phyloP scores from a whole-genome alignment of 305 asterid genomes.

The Ruellia speciosa region DNA sequence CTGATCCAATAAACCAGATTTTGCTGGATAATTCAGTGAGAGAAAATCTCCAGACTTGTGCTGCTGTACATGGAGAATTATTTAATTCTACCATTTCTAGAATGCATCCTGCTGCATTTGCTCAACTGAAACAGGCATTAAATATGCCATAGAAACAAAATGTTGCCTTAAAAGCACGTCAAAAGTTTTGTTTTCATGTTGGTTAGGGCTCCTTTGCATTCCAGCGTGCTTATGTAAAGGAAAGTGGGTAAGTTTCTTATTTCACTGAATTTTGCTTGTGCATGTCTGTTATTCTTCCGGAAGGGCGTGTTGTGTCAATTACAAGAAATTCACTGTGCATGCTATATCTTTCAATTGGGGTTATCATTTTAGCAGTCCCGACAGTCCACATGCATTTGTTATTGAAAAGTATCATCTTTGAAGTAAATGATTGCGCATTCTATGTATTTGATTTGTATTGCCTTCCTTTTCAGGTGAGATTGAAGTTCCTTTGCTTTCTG shows the following conservation, averaged over 20 bases:
- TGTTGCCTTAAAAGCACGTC: slow-evolving; percentile 14
- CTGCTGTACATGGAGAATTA: slow-evolving; percentile 76
- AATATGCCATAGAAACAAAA: slow-evolving; percentile 55
- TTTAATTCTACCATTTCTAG: slow-evolving; percentile 67
- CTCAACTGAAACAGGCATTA: slow-evolving; percentile 77
- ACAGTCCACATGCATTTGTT: background rate
- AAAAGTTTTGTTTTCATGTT: slow-evolving; percentile 23
- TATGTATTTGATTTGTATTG: background rate
- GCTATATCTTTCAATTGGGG: background rate
- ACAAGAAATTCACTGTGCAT: background rate
- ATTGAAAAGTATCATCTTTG: too few species aligned
- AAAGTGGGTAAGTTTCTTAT: slow-evolving; percentile 20
- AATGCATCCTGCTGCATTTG: slow-evolving; percentile 76
- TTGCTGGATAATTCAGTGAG: slow-evolving; percentile 71
- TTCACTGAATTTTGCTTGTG: slow-evolving; percentile 11
- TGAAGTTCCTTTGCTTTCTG: background rate
- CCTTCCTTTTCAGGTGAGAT: slow-evolving; percentile 31
- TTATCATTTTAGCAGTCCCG: background rate
- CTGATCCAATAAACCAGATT: slow-evolving; percentile 74
- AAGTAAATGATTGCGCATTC: background rate
- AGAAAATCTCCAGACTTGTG: slow-evolving; percentile 85
- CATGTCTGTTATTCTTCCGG: background rate
- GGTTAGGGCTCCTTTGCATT: slow-evolving; percentile 20
- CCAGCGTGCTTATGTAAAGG: slow-evolving; percentile 16
- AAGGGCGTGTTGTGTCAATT: background rate